Base-by-base conservation (phyloP, 179 eudicot species). In the Amaranthus tricolor region DNA sequence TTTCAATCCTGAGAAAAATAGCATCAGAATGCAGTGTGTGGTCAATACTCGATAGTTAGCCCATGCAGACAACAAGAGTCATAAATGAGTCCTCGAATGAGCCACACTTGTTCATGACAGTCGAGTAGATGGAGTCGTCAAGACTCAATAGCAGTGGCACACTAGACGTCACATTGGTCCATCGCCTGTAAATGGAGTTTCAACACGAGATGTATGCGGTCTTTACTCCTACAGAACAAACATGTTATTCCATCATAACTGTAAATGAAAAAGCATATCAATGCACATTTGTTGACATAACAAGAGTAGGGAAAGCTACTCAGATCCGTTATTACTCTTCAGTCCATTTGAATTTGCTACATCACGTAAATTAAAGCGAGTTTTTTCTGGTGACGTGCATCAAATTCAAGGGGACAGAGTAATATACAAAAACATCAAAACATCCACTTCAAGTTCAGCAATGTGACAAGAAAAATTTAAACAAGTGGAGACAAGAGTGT, bases 61-160 rank as follows among this genome's bases (percentile, higher is more conserved):
- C 0, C 40, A 48, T 9, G 17, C 49, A 50, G 20, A 49, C 56
- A 49, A 9, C 56, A 73, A 62, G 57, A 64, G 59, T 31, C 54
- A 60, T 11, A 48, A 21, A 48, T 7, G 56, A 47, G 66, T 57
- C 67, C 76, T 59, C 59, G 16, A 48, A 8, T 7, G 24, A 68
- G 50, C 76, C 44, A 31, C 40, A 31, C 55, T 48, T 49, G 49
- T 15, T 76, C 74, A 68, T 17, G 74, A 55, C 54, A 31, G 40
- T 31, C 40, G 40, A 61, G 79, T 69, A 70, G 63, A 44, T 70
- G 60, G 54, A 13, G 17, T 50, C 47, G 24, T 59, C 66, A 59
- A 48, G 13, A 31, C 40, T 31, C 40, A 2, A 31, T 31, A 57
- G 78, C 15, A 45, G 49, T 55, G 72, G 40, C 40, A 31, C 40